These are phyloP conservation scores for Aspergillus versicolor DNA, from an alignment of 2,329 filamentous ascomycete species.

Conservation along the genomic window DNA sequence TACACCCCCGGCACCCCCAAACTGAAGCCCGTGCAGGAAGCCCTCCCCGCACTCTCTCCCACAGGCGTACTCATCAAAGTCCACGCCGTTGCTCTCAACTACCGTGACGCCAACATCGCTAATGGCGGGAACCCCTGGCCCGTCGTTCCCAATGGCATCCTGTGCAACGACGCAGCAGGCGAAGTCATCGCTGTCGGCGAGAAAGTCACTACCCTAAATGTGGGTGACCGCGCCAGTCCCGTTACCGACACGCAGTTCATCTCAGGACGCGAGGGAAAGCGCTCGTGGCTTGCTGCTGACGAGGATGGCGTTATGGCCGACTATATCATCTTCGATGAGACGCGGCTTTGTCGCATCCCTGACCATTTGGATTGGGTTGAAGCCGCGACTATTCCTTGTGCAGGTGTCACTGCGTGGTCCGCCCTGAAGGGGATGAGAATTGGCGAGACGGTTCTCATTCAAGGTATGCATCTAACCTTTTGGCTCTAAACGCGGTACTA, in stretches of 20 bases:
- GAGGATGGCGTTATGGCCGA: constrained; percentile 43
- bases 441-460: constrained; percentile 46
- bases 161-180: constrained; percentile 44
- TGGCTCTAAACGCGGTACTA: neutral
- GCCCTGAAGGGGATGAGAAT: constrained; percentile 42
- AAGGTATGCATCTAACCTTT: constrained; percentile 15
- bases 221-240: constrained; percentile 41
- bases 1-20: constrained; percentile 32
- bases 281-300: constrained; percentile 44
- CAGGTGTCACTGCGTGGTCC: constrained; percentile 48
- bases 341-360: constrained; percentile 37
- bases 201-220: constrained; percentile 28
- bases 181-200: constrained; percentile 42
- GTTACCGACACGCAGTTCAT: constrained; percentile 43
- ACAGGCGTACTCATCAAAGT: constrained; percentile 27
- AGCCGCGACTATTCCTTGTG: constrained; percentile 43
- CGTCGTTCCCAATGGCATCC: constrained; percentile 31
- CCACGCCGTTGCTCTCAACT: constrained; percentile 25
- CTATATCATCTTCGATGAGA: constrained; percentile 44
- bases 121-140: constrained; percentile 42
- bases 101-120: constrained; percentile 27
- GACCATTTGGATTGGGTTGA: constrained; percentile 37
- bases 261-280: constrained; percentile 35
- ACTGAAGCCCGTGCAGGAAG: constrained; percentile 36
- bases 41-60: constrained; percentile 30